Evolutionary conservation across 345 rosid species (phyloP).

Genomic region (Cardamine chenopodiifolia): DNA sequence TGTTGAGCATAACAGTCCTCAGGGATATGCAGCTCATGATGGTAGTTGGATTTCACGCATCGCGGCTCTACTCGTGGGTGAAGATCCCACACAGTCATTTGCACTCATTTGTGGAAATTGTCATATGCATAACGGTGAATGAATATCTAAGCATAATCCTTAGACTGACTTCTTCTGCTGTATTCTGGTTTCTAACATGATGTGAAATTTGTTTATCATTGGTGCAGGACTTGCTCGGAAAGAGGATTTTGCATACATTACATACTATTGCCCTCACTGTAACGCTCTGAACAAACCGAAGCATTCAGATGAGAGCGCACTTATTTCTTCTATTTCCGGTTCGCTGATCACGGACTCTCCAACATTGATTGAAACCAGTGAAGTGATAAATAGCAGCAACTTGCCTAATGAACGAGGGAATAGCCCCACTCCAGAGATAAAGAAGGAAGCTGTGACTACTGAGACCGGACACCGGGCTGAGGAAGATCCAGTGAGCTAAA

Average conservation of each 20-base stretch:
- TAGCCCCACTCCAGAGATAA: conserved; percentile 35
- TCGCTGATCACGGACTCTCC: conserved; percentile 41
- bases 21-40: conserved; percentile 54
- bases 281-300: conserved; percentile 74
- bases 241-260: conserved; percentile 79
- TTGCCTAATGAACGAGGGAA: conserved; percentile 34
- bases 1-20: conserved; percentile 66
- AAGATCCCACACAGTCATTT: conserved; percentile 88
- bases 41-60: conserved; percentile 91
- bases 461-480: conserved; percentile 28
- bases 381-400: conserved; percentile 42
- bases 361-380: conserved; percentile 40
- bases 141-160: conserved; percentile 1
- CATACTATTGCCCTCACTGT: conserved; percentile 94
- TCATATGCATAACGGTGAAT: conserved; percentile 92
- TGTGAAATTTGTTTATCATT: conserved; percentile 13
- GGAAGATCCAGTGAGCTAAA: conserved; percentile 22
- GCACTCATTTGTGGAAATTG: conserved; percentile 97
- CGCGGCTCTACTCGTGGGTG: conserved; percentile 95
- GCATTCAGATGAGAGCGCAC: conserved; percentile 45
- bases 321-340: conserved; percentile 39
- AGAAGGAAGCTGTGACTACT: conserved; percentile 23
- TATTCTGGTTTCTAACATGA: conserved; percentile 2
- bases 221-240: conserved; percentile 76
- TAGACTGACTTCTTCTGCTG: neutral